A percentile compares a stretch with the other conserved stretches of the same genome.
Conservation (phyloP, 2,329 filamentous ascomycete species). For the Ceratocystis colombiana region DNA sequence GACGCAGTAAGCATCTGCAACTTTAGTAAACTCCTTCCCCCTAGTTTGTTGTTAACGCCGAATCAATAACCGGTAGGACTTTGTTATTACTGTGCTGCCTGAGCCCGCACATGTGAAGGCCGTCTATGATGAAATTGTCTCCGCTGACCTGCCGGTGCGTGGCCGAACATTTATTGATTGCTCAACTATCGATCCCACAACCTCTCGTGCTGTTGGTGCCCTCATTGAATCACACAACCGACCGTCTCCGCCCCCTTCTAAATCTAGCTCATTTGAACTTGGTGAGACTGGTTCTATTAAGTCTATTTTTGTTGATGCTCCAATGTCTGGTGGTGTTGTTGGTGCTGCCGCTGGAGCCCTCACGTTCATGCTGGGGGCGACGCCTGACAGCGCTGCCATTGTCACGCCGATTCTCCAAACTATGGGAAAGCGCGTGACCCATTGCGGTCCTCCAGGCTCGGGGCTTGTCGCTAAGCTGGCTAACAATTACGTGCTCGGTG, state of each 20-base stretch:
- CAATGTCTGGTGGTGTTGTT: conserved; percentile 93
- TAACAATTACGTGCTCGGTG: conserved; percentile 91
- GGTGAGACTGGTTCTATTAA: background rate
- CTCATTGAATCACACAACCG: conserved; percentile 53
- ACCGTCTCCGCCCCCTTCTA: conserved; percentile 36
- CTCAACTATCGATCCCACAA: conserved; percentile 87
- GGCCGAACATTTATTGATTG: conserved; percentile 84
- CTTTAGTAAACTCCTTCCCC: conserved; percentile 26
- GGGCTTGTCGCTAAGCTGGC: conserved; percentile 88
- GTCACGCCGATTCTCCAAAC: conserved; percentile 56
- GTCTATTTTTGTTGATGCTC: conserved; percentile 70
- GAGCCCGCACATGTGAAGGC: conserved; percentile 78
- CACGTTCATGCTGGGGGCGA: conserved; percentile 88
- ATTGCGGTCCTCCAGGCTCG: conserved; percentile 73
- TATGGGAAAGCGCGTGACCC: conserved; percentile 81
- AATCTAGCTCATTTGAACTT: too few species aligned
- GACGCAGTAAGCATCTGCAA: conserved; percentile 40
- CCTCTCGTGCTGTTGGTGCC: conserved; percentile 67
- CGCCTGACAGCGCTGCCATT: conserved; percentile 43
- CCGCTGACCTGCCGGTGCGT: conserved; percentile 41
- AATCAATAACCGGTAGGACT: conserved; percentile 48
- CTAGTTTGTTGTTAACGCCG: conserved; percentile 9
- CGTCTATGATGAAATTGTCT: conserved; percentile 69
- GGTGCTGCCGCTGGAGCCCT: conserved; percentile 78
- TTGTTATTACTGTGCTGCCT: conserved; percentile 78